Base-by-base conservation (phyloP, 257 asterid species). In the Cynanchum wilfordii region DNA sequence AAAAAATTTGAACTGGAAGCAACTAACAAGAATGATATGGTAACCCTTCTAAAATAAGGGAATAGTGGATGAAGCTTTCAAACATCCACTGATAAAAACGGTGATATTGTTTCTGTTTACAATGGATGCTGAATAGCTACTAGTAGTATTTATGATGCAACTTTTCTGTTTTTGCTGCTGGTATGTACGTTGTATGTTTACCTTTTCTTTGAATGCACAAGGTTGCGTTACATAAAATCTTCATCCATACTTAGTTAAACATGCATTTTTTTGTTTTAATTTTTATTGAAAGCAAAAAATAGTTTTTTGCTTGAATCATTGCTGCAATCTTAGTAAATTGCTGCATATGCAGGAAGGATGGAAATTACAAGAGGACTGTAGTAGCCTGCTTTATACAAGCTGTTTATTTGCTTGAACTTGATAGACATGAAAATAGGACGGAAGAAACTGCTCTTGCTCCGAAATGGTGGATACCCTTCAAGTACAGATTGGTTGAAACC, bases 311-410 rank as follows among this genome's bases (percentile, higher is more conserved):
- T 63, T 63, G 8, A 56, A 33, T 36, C 16, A 47, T 54, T 52
- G n/a, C 44, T 22, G 60, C n/a, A 38, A 70, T 62, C 67, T 44
- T 9, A 36, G 22, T 47, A 25, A 66, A 69, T 54, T 51, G 54
- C 64, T 51, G 54, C 64, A 72, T 76, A 5, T 79, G 76, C 96
- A 95, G 99, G 99, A 95, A 92, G 83, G 89, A 92, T 62, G 80
- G 82, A 15, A 95, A 90, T 29, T 95, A 92, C 80, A 95, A 82
- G 79, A 90, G 99, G 81, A 90, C 90, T 0, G 98, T 95, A 15
- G 86, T 89, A 25, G 89, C 99, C 45, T 95, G 99, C 86, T 95
- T 95, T 45, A 92, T 95, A 75, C 99, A 95, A 82, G 96, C 98
- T 0, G 96, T 92, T 8, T 95, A 95, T 88, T 82, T 95, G 77